These are phyloP conservation scores for Spathaspora arborariae DNA, from an alignment of 805 yeast species.

Conservation along the genomic window DNA sequence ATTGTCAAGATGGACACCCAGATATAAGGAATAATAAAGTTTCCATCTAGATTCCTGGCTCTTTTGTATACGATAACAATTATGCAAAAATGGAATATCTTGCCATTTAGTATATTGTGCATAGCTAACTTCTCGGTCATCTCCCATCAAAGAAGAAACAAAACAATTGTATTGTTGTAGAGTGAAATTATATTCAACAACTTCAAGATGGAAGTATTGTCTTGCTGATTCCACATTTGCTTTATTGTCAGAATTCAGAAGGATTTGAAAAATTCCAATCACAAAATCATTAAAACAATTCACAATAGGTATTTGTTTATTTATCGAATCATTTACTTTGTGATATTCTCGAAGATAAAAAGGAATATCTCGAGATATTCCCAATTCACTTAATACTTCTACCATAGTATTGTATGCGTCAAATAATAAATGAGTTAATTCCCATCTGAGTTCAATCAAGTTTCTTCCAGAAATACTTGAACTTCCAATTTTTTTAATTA, in stretches of 20 bases:
- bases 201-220: not conserved
- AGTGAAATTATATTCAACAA: not conserved
- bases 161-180: constrained; percentile 1
- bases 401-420: constrained; percentile 39
- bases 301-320: constrained; percentile 17
- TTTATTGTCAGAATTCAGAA: not conserved
- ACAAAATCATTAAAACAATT: constrained; percentile 12
- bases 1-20: not conserved
- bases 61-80: not conserved
- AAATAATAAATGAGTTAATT: constrained; percentile 30
- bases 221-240: not conserved
- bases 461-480: constrained; percentile 7
- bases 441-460: constrained; percentile 28
- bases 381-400: constrained; percentile 41
- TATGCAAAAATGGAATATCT: not conserved
- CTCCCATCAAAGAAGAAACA: not conserved
- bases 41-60: not conserved
- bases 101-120: not conserved
- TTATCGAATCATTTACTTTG: constrained; percentile 28
- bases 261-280: not conserved
- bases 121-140: not conserved
- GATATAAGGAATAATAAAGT: not conserved
- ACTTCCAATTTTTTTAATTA: constrained; percentile 39
- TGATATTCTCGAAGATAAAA: constrained; percentile 51
- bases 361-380: constrained; percentile 56